Evolutionary conservation across 2,329 filamentous ascomycete species (phyloP).

Genomic region (Rutstroemia sp.): DNA sequence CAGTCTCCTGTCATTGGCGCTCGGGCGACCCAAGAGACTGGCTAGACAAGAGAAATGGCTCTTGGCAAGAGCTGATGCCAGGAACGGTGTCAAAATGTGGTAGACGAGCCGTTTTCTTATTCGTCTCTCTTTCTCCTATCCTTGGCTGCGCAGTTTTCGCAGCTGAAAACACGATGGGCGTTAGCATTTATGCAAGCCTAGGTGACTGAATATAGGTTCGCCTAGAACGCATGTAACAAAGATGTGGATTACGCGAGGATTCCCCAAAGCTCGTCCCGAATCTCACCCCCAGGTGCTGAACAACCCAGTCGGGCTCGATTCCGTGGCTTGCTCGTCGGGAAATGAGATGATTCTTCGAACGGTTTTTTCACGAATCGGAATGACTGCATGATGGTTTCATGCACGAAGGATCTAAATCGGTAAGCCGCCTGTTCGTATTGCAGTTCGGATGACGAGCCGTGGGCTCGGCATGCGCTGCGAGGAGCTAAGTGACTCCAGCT

Average conservation of each 20-base stretch:
- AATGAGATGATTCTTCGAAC: background rate
- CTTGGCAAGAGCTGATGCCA: constrained; percentile 5
- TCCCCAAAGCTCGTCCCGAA: background rate
- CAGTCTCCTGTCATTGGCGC: too few species aligned
- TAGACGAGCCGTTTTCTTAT: background rate
- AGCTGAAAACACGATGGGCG: background rate
- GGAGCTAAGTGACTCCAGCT: background rate
- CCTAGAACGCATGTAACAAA: background rate
- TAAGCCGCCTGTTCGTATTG: background rate
- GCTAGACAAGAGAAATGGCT: background rate
- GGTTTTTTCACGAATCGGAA: background rate
- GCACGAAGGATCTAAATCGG: background rate
- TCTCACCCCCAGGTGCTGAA: too few species aligned
- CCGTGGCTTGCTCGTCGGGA: too few species aligned
- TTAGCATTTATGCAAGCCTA: background rate
- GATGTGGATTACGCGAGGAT: too few species aligned
- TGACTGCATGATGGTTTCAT: background rate
- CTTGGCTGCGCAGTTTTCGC: background rate
- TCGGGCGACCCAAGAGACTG: background rate
- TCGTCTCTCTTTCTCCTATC: background rate
- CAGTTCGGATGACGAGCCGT: background rate
- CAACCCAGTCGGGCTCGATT: too few species aligned
- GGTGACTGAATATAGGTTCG: background rate
- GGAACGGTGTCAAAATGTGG: constrained; percentile 2
- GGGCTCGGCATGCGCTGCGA: background rate